A percentile compares a stretch with the other conserved stretches of the same genome.
Conservation (phyloP, 2,329 filamentous ascomycete species). For the Aspergillus pseudotamarii region DNA sequence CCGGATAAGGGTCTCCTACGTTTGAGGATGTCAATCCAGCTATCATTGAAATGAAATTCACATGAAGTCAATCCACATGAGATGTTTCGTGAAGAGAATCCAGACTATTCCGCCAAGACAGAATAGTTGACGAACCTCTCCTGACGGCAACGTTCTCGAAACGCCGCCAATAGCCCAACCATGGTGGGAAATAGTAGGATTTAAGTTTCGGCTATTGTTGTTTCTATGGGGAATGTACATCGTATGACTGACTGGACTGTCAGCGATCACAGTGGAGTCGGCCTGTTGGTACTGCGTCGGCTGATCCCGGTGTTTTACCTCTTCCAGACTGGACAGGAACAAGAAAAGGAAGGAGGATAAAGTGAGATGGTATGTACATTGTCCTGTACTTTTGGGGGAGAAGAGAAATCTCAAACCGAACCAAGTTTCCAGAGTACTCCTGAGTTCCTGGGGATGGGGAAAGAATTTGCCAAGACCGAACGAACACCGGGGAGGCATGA, state of each 20-base stretch:
- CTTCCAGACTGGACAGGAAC: not conserved
- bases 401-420: not conserved
- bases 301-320: not conserved
- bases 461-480: not conserved
- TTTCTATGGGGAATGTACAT: constrained; percentile 3
- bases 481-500: not conserved
- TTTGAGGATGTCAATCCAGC: no score
- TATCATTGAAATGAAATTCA: not conserved
- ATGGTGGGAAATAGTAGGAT: not conserved
- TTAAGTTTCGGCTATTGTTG: constrained; percentile 6
- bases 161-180: not conserved
- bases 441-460: not conserved
- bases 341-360: not conserved
- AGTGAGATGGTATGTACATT: not conserved
- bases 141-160: not conserved
- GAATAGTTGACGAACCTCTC: not conserved
- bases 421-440: not conserved
- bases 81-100: not conserved
- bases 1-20: no score
- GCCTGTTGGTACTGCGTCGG: not conserved
- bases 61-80: not conserved
- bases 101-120: not conserved
- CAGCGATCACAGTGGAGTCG: not conserved
- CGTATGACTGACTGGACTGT: constrained; percentile 9
- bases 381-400: not conserved